These are phyloP conservation scores for Hericium coralloides DNA, from an alignment of 768 basidiomycete species.

Conservation along the genomic window DNA sequence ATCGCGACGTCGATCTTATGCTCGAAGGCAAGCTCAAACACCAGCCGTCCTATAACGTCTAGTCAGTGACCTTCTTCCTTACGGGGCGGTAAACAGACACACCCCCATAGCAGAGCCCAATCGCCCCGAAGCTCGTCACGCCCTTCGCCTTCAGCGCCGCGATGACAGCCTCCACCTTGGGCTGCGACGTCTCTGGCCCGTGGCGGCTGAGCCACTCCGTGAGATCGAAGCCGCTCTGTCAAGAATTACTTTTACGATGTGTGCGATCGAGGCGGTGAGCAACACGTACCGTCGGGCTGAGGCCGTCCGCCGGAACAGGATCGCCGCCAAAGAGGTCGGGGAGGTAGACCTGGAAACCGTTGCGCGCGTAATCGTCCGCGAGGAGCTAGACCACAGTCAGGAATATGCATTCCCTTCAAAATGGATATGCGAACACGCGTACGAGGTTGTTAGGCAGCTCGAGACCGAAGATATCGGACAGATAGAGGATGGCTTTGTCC, in stretches of 20 bases:
- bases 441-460: conserved; percentile 25
- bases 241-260: background rate
- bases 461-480: conserved; percentile 32
- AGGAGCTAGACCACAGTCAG: conserved; percentile 24
- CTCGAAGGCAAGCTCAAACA: conserved; percentile 32
- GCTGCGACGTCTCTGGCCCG: conserved; percentile 9
- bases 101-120: conserved; percentile 22
- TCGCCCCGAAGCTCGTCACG: conserved; percentile 20
- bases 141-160: conserved; percentile 22
- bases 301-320: conserved; percentile 12
- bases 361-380: conserved; percentile 34
- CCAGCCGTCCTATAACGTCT: conserved; percentile 1
- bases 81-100: background rate
- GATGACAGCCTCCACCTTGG: conserved; percentile 18
- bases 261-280: background rate
- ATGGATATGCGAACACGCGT: background rate
- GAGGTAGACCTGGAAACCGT: conserved; percentile 22
- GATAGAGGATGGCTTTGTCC: conserved; percentile 33
- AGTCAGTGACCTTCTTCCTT: background rate
- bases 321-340: conserved; percentile 19
- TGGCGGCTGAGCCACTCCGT: conserved; percentile 11
- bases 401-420: no score
- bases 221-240: background rate
- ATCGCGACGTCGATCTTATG: conserved; percentile 29
- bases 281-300: conserved; percentile 11